phyloP scores from a whole-genome alignment of 2,329 filamentous ascomycete species.

The Aspergillus cejpii region DNA sequence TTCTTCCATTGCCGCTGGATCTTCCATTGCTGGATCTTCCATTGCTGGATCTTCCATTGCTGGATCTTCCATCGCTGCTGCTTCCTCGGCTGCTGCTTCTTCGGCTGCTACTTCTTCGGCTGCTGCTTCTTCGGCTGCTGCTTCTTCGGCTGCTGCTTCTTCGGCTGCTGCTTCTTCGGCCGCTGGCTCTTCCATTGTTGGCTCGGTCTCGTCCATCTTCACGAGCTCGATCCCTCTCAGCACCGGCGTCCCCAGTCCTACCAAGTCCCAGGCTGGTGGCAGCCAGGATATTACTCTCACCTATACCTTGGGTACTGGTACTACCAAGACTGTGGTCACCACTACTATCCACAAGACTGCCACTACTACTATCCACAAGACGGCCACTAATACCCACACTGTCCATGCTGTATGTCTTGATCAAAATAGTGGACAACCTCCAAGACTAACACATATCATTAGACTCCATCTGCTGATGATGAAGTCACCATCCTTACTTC shows the following conservation, averaged over 20 bases:
- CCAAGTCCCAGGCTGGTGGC: slow-evolving; percentile 4
- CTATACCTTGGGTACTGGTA: slow-evolving; percentile 37
- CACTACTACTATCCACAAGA: slow-evolving; percentile 21
- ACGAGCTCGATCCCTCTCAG: slow-evolving; percentile 16
- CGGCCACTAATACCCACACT: slow-evolving; percentile 25
- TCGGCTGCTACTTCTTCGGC: slow-evolving; percentile 6
- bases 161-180: too few species aligned
- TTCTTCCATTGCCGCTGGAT: slow-evolving; percentile 4
- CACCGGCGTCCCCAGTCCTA: slow-evolving; percentile 17
- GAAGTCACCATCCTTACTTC: slow-evolving; percentile 25
- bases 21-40: slow-evolving; percentile 7
- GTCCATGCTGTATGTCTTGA: slow-evolving; percentile 23
- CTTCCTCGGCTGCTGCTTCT: slow-evolving; percentile 6
- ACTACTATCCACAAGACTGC: slow-evolving; percentile 28
- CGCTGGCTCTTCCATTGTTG: slow-evolving; percentile 2
- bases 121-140: slow-evolving; percentile 5
- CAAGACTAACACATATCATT: not conserved
- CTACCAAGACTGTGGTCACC: slow-evolving; percentile 32
- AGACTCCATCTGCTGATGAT: slow-evolving; percentile 10
- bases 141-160: slow-evolving; percentile 7
- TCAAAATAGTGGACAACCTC: too few species aligned
- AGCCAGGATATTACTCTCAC: slow-evolving; percentile 29
- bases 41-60: slow-evolving; percentile 6
- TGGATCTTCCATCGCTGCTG: slow-evolving; percentile 7
- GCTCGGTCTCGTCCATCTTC: slow-evolving; percentile 6